Evolutionary conservation across 1,139 yeast species (phyloP).

Genomic region (Torulaspora pretoriensis): DNA sequence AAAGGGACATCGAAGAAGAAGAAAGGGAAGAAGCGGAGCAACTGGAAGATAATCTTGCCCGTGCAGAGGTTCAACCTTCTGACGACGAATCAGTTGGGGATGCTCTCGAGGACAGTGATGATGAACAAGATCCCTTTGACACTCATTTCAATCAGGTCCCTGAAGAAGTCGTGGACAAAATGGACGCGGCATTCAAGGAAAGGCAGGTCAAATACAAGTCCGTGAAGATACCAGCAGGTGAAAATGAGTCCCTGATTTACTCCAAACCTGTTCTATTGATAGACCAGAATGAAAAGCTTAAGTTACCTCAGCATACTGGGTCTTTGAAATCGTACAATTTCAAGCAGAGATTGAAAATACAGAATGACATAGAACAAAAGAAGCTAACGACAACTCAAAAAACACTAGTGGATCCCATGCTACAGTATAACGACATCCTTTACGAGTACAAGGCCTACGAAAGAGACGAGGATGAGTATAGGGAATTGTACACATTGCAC

Average conservation of each 20-base stretch:
- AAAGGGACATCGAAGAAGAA: conserved; percentile 19
- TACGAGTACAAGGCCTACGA: conserved; percentile 52
- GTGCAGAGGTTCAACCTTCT: conserved; percentile 26
- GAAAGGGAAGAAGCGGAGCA: conserved; percentile 39
- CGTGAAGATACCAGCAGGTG: conserved; percentile 16
- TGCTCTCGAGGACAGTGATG: conserved; percentile 38
- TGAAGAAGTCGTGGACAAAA: conserved; percentile 40
- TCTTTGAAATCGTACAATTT: conserved; percentile 35
- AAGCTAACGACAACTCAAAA: conserved; percentile 40
- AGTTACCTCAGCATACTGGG: conserved; percentile 20
- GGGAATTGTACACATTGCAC: conserved; percentile 66
- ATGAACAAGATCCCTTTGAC: conserved; percentile 61
- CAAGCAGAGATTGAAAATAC: conserved; percentile 35
- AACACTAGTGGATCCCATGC: conserved; percentile 54
- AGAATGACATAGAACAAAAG: conserved; percentile 27
- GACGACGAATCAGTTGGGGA: conserved; percentile 35
- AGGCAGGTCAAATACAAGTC: conserved; percentile 23
- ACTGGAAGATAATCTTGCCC: conserved; percentile 35
- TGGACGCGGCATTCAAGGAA: conserved; percentile 26
- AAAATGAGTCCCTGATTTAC: conserved; percentile 23
- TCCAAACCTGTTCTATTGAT: conserved; percentile 24
- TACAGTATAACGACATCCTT: conserved; percentile 68
- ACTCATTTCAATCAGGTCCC: conserved; percentile 63
- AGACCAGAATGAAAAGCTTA: conserved; percentile 13
- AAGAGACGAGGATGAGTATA: conserved; percentile 46